Evolutionary conservation across 306 rosid species (phyloP), one percentile per base, ranked within the genome.

Genomic region (Vachellia collinsii): DNA sequence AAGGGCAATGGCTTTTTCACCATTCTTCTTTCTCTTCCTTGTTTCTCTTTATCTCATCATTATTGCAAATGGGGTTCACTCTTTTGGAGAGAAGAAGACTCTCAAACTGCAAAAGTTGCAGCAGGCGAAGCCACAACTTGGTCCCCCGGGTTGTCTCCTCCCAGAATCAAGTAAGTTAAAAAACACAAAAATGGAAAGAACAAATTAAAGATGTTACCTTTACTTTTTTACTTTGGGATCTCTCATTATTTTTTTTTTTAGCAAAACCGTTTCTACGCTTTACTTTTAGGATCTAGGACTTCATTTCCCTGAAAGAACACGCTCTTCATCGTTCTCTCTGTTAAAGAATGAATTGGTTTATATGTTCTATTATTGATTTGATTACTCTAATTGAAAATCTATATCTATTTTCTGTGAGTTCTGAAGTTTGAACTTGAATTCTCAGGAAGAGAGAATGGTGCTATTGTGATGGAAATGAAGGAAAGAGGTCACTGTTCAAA

Each of bases 391-490:
- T 68, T 46, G 39, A 67, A n/a, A 62, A 63, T 36, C 25, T 63
- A 20, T 29, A 29, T 29, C 34, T 2, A 29, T 29, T 29, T 29
- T 29, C 34, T 29, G 34, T 29, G 34, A 29, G 34, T 29, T 29
- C 34, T 29, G 34, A 29, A 29, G 34, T 29, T 29, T 29, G 34
- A 29, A 29, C 34, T 29, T 29, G 34, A 29, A 29, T 85, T 81
- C 66, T 82, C 82, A 94, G 97, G 89, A 78, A 63, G 41, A 39
- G 85, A 72, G 88, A 86, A 93, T 41, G 95, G 93, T 48, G 87
- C 90, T 25, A 65, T 94, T 22, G 77, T 89, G 22, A 74, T 94
- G 77, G 95, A 94, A 86, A 90, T 93, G 90, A 88, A 90, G 84
- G 88, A 91, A 81, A 76, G 82, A 74, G 92, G 81, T 58, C 84